These are phyloP conservation scores for Aureobasidium sp. DNA, from an alignment of 2,329 filamentous ascomycete species.

Conservation along the genomic window DNA sequence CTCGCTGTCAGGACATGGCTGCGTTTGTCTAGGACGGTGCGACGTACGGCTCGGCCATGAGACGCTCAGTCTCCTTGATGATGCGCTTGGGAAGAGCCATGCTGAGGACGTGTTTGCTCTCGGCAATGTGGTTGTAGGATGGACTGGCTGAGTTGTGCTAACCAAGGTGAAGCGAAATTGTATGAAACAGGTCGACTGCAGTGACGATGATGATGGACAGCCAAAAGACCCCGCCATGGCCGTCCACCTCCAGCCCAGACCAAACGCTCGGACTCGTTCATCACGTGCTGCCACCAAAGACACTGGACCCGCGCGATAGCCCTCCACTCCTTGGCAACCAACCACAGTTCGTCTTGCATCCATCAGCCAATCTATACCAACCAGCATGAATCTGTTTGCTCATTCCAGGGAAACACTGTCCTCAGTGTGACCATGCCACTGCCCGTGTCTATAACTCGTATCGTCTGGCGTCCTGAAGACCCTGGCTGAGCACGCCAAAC, in stretches of 20 bases:
- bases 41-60: conserved; percentile 89
- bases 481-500: not conserved
- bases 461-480: not conserved
- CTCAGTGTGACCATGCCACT: not conserved
- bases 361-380: not conserved
- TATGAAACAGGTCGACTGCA: not conserved
- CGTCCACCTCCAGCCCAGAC: not conserved
- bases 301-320: not conserved
- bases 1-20: conserved; percentile 1
- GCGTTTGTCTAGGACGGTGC: not conserved
- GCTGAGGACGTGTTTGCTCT: not conserved
- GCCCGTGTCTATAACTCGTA: not conserved
- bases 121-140: not conserved
- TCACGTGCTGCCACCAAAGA: not conserved
- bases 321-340: not conserved
- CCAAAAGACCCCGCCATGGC: not conserved
- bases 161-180: not conserved
- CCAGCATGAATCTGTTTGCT: not conserved
- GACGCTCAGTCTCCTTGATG: conserved; percentile 94
- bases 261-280: not conserved
- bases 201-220: conserved; percentile 1
- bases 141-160: not conserved
- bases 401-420: not conserved
- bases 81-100: conserved; percentile 90
- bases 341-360: not conserved